Evolutionary conservation across 148 eudicot genomes (phyloP).

Genomic region (Vaccinium myrtillus): DNA sequence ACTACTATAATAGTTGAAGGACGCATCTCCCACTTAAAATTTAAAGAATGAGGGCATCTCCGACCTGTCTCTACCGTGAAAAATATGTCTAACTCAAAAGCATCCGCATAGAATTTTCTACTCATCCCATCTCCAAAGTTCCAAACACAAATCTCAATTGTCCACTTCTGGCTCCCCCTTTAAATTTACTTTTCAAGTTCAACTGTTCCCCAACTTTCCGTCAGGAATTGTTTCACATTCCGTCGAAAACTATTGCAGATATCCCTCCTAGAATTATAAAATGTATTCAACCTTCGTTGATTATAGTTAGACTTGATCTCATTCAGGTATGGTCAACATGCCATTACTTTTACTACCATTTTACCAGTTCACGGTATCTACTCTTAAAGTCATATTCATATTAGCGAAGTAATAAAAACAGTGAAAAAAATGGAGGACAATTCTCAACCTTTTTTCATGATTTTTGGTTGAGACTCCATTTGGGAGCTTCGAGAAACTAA

Average conservation of each 20-base stretch:
- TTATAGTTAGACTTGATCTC: not conserved
- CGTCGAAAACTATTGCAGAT: not conserved
- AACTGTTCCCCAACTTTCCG: not conserved
- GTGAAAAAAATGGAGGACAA: not conserved
- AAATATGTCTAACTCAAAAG: not conserved
- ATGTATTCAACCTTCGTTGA: not conserved
- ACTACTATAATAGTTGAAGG: not conserved
- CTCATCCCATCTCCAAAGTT: not conserved
- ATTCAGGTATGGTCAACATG: not conserved
- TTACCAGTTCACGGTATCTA: not conserved
- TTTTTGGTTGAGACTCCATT: not conserved
- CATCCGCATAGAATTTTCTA: not conserved
- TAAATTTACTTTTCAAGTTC: not conserved
- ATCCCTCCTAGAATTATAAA: not conserved
- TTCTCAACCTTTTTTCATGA: not conserved
- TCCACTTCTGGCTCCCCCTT: not conserved
- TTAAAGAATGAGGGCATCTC: not conserved
- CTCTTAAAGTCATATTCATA: not conserved
- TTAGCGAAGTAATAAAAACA: not conserved
- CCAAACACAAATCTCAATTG: not conserved
- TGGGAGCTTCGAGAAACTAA: not conserved
- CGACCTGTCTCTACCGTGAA: not conserved
- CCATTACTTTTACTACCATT: not conserved
- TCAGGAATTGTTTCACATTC: not conserved
- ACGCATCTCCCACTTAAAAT: not conserved